Base-by-base conservation (phyloP, 1,139 yeast species). In the Protomyces inundatus region DNA sequence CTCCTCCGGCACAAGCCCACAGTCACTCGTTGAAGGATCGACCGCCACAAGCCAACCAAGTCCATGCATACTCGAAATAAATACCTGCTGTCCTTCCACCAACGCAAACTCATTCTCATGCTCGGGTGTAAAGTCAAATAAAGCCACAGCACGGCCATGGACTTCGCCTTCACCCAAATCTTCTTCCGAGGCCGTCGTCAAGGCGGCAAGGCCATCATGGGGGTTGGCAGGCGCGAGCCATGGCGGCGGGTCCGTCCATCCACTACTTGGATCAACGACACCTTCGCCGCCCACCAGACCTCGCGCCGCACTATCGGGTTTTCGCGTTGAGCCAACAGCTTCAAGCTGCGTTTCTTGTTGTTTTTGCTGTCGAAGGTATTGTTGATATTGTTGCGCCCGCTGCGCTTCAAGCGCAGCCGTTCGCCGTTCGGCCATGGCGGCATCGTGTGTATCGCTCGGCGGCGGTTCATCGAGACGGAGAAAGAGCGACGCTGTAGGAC, bases 31-130 rank as follows among this genome's bases (percentile, higher is more conserved):
- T 40, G 75, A 80, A 0, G 90, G 87, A 71, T 88, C 91, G 70
- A 86, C 89, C 0, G 98, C 98, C 58, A 93, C 98, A 4, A 95
- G 80, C 99, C 98, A 93, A 5, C 99, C 99, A 73, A 93, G 97
- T 30, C 98, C 98, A 73, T 93, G 97, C 67, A 96, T 82, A 74
- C 91, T 91, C 66, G 87, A 84, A 39, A 93, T 87, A 83, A 93
- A 87, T 3, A 95, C 84, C 23, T 84, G 75, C 75, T 93, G 98
- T 48, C 97, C 96, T 70, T 88, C 96, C 6, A 75, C 75, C 51
- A 93, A 77, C 12, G 82, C 84, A 61, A 91, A 84, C 71, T 93
- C 99, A 73, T 93, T 93, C 70, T 90, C 97, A 74, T 93, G 93
- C 73, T 93, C 98, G 0, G 98, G 97, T 39, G 78, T 80, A 73